Base-by-base conservation (phyloP, 345 rosid genomes). In the Orychophragmus violaceus region DNA sequence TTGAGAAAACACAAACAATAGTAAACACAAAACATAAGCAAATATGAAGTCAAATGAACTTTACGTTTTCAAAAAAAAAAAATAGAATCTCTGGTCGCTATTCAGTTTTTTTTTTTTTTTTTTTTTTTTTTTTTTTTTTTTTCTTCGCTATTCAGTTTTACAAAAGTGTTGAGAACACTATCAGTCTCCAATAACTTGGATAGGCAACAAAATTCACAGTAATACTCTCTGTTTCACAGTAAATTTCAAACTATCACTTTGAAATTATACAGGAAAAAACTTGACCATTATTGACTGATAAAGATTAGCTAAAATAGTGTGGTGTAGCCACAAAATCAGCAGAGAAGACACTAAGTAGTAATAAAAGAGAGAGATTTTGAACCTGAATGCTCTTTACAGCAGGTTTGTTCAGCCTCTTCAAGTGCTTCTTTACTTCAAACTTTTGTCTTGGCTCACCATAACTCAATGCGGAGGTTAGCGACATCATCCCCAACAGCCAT, bases 331-430 rank as follows among this genome's bases (percentile, higher is more conserved):
- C 24, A 64, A 1, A 49, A 35, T 5, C 2, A 14, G 30, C 66
- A 59, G 66, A 59, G 57, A 35, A 13, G 3, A 46, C 48, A 44
- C 30, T 16, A 19, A 33, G 1, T 6, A 16, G 53, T 22, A 8
- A 36, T 13, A 53, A 53, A 27, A 36, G 41, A 36, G 41, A 35
- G 14, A 8, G 58, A 11, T 16, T 23, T 10, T 8, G 49, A 51
- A 83, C 91, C 98, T 87, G 63, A 70, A 92, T 87, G 87, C 77
- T 84, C 64, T 87, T 83, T 45, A 86, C 86, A 51, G 93, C 81
- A 13, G 91, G 81, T 77, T 92, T 92, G 82, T 92, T 92, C 74
- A 92, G 73, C 52, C 95, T 89, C 16, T 85, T 82, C 87, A 92
- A 80, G 77, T 85, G 98, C 70, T 84, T 90, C 66, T 81, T 81